Evolutionary conservation across 2,329 filamentous ascomycete species (phyloP).

Genomic region (Pseudocercospora pini-densiflorae): DNA sequence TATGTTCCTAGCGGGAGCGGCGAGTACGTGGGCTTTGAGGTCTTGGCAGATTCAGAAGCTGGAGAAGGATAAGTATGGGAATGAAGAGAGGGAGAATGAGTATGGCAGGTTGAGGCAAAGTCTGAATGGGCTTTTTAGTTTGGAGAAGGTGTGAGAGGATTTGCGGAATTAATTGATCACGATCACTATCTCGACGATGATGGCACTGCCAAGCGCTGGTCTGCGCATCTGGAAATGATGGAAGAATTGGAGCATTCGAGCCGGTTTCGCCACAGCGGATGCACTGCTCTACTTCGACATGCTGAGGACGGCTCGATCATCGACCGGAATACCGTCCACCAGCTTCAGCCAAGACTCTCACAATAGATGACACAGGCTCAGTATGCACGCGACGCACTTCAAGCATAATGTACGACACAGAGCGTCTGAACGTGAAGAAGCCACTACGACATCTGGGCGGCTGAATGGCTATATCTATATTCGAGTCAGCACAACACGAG

Average conservation of each 20-base stretch:
- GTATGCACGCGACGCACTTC: background rate
- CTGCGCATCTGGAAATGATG: background rate
- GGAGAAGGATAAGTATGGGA: constrained; percentile 36
- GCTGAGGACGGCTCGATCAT: background rate
- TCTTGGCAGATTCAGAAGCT: constrained; percentile 62
- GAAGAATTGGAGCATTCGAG: background rate
- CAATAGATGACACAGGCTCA: background rate
- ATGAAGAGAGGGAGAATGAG: constrained; percentile 5
- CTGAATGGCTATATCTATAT: constrained; percentile 2
- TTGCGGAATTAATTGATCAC: background rate
- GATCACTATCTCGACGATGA: background rate
- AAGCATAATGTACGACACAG: background rate
- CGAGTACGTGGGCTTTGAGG: constrained; percentile 57
- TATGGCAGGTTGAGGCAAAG: background rate
- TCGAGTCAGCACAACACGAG: background rate
- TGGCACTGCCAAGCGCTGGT: background rate
- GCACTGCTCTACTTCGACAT: background rate
- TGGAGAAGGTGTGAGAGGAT: background rate
- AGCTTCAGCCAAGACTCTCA: background rate
- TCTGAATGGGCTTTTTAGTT: background rate
- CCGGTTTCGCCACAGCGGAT: background rate
- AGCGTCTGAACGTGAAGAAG: background rate
- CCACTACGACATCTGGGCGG: background rate
- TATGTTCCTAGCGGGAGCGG: constrained; percentile 61
- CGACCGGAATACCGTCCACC: background rate